Evolutionary conservation across 2,329 filamentous ascomycete genomes (phyloP).

Genomic region (Alternaria gaisen): DNA sequence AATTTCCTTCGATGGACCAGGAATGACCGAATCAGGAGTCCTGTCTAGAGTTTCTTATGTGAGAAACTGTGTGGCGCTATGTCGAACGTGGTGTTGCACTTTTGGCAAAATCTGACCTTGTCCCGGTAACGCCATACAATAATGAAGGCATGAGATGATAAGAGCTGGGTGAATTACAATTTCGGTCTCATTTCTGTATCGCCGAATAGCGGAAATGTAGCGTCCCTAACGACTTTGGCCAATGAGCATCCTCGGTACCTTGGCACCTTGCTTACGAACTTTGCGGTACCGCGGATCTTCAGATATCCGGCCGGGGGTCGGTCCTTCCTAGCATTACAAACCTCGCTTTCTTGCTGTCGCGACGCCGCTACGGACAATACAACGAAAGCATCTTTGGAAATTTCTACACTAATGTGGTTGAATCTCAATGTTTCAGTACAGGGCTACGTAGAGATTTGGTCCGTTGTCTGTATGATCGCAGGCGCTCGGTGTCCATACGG

Average conservation of each 20-base stretch:
- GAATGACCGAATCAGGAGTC: conserved; percentile 4
- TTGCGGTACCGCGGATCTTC: conserved; percentile 1
- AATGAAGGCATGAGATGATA: background rate
- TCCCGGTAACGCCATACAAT: background rate
- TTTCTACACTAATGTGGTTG: background rate
- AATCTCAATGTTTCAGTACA: background rate
- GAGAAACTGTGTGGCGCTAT: background rate
- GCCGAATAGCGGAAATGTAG: background rate
- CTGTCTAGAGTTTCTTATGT: background rate
- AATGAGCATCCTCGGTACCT: background rate
- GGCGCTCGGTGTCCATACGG: background rate
- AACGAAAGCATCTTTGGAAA: background rate
- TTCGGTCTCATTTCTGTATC: background rate
- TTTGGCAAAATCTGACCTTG: background rate
- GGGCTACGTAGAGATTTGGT: conserved; percentile 2
- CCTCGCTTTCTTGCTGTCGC: background rate
- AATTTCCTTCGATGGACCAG: background rate
- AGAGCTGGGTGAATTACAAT: background rate
- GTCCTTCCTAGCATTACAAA: conserved; percentile 11
- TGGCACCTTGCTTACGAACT: conserved; percentile 9
- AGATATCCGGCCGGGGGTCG: conserved; percentile 1
- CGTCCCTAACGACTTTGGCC: background rate
- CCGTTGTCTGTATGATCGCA: background rate
- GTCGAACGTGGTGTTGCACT: background rate
- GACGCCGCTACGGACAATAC: background rate